A percentile compares a stretch with the other conserved stretches of the same genome.
Conservation (phyloP, 441 rosid genomes). For the Pelargonium citronellum region DNA sequence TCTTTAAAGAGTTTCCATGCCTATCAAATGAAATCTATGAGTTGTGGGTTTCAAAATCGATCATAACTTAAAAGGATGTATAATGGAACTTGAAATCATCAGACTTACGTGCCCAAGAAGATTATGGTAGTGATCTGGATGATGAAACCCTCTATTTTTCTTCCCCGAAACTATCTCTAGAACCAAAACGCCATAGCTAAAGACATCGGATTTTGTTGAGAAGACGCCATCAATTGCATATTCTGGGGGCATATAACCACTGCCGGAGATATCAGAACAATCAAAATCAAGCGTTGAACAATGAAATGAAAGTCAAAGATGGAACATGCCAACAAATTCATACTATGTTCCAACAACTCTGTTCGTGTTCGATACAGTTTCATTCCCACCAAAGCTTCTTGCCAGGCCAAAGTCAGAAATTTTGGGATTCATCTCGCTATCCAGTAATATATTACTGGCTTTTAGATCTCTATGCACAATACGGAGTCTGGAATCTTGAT, state of each 20-base stretch:
- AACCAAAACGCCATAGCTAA: constrained; percentile 9
- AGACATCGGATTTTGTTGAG: constrained; percentile 15
- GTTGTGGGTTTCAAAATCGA: not conserved
- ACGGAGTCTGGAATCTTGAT: constrained; percentile 18
- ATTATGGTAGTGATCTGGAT: constrained; percentile 1
- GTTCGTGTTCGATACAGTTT: not conserved
- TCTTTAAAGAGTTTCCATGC: constrained; percentile 26
- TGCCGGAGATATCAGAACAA: not conserved
- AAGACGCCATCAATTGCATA: constrained; percentile 16
- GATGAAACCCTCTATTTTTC: constrained; percentile 17
- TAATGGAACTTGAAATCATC: not conserved
- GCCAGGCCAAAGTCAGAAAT: not conserved
- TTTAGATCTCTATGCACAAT: constrained; percentile 6
- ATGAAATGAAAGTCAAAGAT: not conserved
- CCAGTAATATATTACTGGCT: constrained; percentile 2
- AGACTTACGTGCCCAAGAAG: not conserved
- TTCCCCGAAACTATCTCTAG: constrained; percentile 18
- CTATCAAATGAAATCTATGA: constrained; percentile 5
- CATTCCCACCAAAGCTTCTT: not conserved
- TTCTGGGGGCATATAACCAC: constrained; percentile 22
- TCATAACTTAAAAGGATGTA: not conserved
- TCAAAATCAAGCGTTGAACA: no score
- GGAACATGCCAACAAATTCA: no score
- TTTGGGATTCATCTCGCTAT: not conserved
- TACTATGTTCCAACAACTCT: constrained; percentile 4